Percentiles rank a stretch among this genome's conserved stretches.
Evolutionary conservation across 306 rosid species (phyloP).

Genomic region (Prunus padus): DNA sequence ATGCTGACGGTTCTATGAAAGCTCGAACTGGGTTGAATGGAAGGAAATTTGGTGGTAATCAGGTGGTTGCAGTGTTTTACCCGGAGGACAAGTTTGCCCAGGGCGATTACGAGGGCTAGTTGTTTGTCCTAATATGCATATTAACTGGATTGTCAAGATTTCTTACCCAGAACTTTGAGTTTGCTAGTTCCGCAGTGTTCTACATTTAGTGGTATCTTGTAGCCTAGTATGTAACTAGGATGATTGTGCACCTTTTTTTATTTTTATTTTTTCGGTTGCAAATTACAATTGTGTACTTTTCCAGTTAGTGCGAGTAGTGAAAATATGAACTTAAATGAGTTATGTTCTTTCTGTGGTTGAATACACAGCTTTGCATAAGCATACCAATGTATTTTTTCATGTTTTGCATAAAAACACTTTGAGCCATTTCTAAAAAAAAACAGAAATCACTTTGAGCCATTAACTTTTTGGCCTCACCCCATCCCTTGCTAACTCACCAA

Average conservation of each 20-base stretch:
- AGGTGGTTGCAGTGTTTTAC: conserved; percentile 76
- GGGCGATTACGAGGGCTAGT: conserved; percentile 80
- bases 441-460: too few relatives aligned
- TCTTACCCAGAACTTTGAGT: not conserved
- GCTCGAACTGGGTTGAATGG: conserved; percentile 88
- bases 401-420: too few relatives aligned
- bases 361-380: too few relatives aligned
- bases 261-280: too few relatives aligned
- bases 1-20: conserved; percentile 74
- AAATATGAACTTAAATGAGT: not conserved
- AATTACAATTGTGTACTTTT: not conserved
- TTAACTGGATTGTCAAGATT: not conserved
- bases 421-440: too few relatives aligned
- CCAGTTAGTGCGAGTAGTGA: not conserved
- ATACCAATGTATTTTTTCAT: too few relatives aligned
- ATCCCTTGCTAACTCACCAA: too few relatives aligned
- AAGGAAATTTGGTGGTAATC: conserved; percentile 82
- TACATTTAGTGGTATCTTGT: not conserved
- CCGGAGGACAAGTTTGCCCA: conserved; percentile 79
- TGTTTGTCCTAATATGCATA: not conserved
- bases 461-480: too few relatives aligned
- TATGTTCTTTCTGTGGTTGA: not conserved
- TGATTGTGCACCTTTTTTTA: not conserved
- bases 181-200: not conserved
- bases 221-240: conserved; percentile 4